Evolutionary conservation across 2,329 filamentous ascomycete genomes (phyloP).

Genomic region (Hypoxylon sp.): DNA sequence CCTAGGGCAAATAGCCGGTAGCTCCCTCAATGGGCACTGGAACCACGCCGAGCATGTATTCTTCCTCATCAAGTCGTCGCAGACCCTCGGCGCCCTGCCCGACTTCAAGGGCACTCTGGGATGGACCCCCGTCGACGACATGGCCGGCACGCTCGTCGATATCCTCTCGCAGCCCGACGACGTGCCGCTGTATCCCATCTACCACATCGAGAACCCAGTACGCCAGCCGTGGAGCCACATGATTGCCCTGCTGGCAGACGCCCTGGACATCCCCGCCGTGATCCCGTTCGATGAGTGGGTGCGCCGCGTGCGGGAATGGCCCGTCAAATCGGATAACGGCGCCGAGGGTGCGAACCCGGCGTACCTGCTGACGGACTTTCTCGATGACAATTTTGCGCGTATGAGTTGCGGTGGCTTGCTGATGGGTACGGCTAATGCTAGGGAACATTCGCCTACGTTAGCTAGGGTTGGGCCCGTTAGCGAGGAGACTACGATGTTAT

Average conservation of each 20-base stretch:
- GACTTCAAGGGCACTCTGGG: conserved; percentile 57
- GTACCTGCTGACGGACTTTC: conserved; percentile 46
- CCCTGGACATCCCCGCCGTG: conserved; percentile 41
- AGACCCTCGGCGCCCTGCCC: conserved; percentile 61
- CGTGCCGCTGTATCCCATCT: conserved; percentile 34
- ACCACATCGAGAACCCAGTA: conserved; percentile 53
- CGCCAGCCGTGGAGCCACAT: conserved; percentile 48
- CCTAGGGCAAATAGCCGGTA: conserved; percentile 68
- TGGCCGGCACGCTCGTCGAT: conserved; percentile 48
- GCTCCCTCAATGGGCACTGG: conserved; percentile 65
- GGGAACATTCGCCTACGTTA: conserved; percentile 45
- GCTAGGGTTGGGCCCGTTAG: conserved; percentile 34
- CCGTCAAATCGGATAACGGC: conserved; percentile 8
- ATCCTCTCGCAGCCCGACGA: conserved; percentile 33
- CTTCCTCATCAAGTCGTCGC: conserved; percentile 65
- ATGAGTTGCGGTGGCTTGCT: conserved; percentile 52
- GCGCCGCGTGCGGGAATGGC: conserved; percentile 39
- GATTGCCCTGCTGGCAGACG: conserved; percentile 30
- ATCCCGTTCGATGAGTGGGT: conserved; percentile 50
- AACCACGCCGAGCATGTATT: conserved; percentile 66
- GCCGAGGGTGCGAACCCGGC: conserved; percentile 48
- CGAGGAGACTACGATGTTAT: conserved; percentile 34
- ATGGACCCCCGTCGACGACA: conserved; percentile 63
- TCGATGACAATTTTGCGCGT: conserved; percentile 48
- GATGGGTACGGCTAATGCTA: conserved; percentile 42